Base-by-base conservation (phyloP, 352 stramenopile genomes). In the Phytophthora fragariae region DNA sequence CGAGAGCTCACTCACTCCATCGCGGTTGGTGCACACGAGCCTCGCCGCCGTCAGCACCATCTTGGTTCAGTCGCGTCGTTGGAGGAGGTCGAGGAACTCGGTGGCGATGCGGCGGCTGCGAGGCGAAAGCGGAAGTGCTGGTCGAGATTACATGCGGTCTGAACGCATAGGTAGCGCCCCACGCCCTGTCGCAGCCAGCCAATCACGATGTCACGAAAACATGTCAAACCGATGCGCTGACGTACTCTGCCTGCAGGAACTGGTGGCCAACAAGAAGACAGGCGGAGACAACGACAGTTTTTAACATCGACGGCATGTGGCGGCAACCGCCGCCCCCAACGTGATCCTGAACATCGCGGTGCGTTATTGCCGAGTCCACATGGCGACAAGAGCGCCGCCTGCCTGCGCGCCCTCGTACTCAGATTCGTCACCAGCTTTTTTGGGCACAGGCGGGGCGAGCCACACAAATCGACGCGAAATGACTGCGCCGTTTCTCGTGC, bases 31-130 rank as follows among this genome's bases (percentile, higher is more conserved):
- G 63, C 83, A 87, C 70, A 91, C 80, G 53, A 85, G 73, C 49
- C 68, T 79, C 46, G 80, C 82, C 54, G 82, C 86, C 55, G 81
- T 87, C 63, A 85, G 63, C 69, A 84, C 81, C 85, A 92, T 92
- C 21, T 11, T 61, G 31, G 19, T 53, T 68, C 54, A 54, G 37
- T 73, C 54, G 53, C 31, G 62, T 63, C 41, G 46, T 41, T 37
- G 5, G 44, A 24, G 15, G 44, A 52, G 44, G 44, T 24, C 12
- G n/a, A 24, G 44, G 44, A 14, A 44, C 37, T 44, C 37, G n/a
- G 60, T 63, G 72, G 57, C 50, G 64, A 62, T 73, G 44, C 44
- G 54, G 67, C 57, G 50, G 61, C 53, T 62, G 21, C 1, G 24
- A 58, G 46, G 70, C 54, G 65, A 81, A 75, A 79, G 56, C 55